Percentiles rank a stretch among this genome's conserved stretches.
Conservation (phyloP, 495 filamentous ascomycete genomes). For the Rhizodiscina lignyota region DNA sequence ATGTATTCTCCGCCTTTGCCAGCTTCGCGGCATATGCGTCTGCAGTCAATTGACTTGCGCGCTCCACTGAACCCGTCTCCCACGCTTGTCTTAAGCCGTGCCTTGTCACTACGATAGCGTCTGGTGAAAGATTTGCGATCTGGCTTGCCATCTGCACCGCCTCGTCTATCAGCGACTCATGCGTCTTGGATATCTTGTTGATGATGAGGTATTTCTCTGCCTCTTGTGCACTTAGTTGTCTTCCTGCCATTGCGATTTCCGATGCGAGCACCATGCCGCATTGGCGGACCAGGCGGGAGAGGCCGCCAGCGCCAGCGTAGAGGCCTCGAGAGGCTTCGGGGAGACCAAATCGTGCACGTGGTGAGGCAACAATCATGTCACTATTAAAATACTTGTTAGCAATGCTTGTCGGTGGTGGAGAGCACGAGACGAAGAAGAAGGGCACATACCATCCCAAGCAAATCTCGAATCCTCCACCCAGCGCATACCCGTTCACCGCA, state of each 20-base stretch:
- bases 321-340: slow-evolving; percentile 18
- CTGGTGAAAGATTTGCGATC: slow-evolving; percentile 13
- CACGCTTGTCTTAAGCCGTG: slow-evolving; percentile 14
- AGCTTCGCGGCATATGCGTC: slow-evolving; percentile 12
- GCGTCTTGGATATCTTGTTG: slow-evolving; percentile 12
- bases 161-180: slow-evolving; percentile 13
- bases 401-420: no score
- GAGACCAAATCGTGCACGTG: slow-evolving; percentile 13
- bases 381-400: slow-evolving; percentile 5
- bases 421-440: neutral
- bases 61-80: slow-evolving; percentile 15
- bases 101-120: slow-evolving; percentile 16
- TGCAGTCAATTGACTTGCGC: slow-evolving; percentile 10
- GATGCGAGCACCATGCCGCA: slow-evolving; percentile 15
- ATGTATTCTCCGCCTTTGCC: slow-evolving; percentile 12
- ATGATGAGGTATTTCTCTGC: slow-evolving; percentile 12
- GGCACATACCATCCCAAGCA: slow-evolving; percentile 13
- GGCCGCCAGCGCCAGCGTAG: slow-evolving; percentile 17
- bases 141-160: slow-evolving; percentile 13
- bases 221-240: slow-evolving; percentile 11
- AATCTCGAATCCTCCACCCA: slow-evolving; percentile 20
- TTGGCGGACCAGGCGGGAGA: slow-evolving; percentile 13
- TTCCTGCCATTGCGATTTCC: slow-evolving; percentile 15
- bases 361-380: slow-evolving; percentile 17
- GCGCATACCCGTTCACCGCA: slow-evolving; percentile 18